phyloP scores from a whole-genome alignment of 2,329 filamentous ascomycete genomes.

The Aspergillus spinulosporus region DNA sequence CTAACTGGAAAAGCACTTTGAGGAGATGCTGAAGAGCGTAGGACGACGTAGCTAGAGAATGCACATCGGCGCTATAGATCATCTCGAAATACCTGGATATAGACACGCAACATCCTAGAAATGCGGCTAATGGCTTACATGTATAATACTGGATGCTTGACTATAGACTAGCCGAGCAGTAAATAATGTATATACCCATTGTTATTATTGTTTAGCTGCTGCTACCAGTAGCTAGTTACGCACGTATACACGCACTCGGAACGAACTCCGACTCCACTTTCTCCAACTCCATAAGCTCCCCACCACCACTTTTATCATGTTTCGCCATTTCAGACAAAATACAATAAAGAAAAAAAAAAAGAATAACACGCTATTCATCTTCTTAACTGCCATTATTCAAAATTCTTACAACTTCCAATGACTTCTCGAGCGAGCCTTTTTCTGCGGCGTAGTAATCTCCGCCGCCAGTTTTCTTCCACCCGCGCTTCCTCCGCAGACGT shows the following conservation, averaged over 20 bases:
- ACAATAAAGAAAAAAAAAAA: background rate
- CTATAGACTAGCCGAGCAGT: conserved; percentile 1
- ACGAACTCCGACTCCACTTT: conserved; percentile 10
- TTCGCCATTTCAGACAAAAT: background rate
- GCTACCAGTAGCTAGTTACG: too few species aligned
- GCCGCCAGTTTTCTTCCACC: conserved; percentile 47
- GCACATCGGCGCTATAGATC: background rate
- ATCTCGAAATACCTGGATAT: conserved; percentile 6
- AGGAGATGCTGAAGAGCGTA: conserved; percentile 41
- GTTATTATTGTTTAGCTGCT: background rate
- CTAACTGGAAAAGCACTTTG: conserved; percentile 38
- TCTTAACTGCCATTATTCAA: background rate
- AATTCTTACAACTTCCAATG: conserved; percentile 14
- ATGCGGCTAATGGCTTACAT: background rate
- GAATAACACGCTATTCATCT: background rate
- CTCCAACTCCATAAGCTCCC: background rate
- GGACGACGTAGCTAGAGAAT: conserved; percentile 30
- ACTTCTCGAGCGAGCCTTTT: conserved; percentile 17
- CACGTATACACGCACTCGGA: background rate
- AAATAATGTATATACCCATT: conserved; percentile 7
- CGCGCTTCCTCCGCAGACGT: conserved; percentile 54
- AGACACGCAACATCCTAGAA: conserved; percentile 1
- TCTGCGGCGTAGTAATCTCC: conserved; percentile 14
- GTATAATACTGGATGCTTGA: conserved; percentile 4
- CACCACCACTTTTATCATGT: background rate